Evolutionary conservation across 129 eudicot species (phyloP).

Genomic region (Dittrichia graveolens): DNA sequence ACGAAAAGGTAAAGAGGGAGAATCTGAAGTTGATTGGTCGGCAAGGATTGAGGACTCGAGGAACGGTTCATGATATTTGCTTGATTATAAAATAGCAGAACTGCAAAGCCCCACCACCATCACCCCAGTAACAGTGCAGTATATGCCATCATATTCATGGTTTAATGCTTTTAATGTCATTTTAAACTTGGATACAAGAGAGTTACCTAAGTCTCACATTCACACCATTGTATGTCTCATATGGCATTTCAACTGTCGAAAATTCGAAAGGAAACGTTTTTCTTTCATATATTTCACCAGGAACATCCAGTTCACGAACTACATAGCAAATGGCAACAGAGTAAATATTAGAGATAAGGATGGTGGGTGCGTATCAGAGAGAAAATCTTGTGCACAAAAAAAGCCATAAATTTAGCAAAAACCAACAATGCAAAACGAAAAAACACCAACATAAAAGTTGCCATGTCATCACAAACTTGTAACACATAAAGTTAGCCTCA

Average conservation of each 20-base stretch:
- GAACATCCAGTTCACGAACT: slow-evolving; percentile 99
- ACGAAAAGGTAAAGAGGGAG: too few relatives aligned
- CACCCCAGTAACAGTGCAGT: slow-evolving; percentile 7
- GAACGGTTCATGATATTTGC: slow-evolving; percentile 9
- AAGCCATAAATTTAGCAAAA: neutral
- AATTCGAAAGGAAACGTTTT: slow-evolving; percentile 92
- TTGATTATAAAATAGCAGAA: neutral
- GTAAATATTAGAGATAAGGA: slow-evolving; percentile 14
- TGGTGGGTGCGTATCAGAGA: neutral
- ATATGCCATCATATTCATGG: neutral
- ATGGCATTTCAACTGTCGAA: slow-evolving; percentile 97
- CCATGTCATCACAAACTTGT: neutral
- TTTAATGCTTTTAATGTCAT: neutral
- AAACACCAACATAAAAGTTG: neutral
- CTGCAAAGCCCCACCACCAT: neutral
- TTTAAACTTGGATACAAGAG: slow-evolving; percentile 1
- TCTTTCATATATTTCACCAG: slow-evolving; percentile 94
- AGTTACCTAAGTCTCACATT: slow-evolving; percentile 91
- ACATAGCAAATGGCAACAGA: slow-evolving; percentile 28
- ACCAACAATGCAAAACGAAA: slow-evolving; percentile 7
- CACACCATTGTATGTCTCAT: slow-evolving; percentile 92
- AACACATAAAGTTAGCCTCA: slow-evolving; percentile 3
- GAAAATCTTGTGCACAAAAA: slow-evolving; percentile 18
- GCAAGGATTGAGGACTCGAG: neutral
- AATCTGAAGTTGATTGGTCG: neutral